Evolutionary conservation across 306 rosid species (phyloP).

Genomic region (Castanopsis chinensis): DNA sequence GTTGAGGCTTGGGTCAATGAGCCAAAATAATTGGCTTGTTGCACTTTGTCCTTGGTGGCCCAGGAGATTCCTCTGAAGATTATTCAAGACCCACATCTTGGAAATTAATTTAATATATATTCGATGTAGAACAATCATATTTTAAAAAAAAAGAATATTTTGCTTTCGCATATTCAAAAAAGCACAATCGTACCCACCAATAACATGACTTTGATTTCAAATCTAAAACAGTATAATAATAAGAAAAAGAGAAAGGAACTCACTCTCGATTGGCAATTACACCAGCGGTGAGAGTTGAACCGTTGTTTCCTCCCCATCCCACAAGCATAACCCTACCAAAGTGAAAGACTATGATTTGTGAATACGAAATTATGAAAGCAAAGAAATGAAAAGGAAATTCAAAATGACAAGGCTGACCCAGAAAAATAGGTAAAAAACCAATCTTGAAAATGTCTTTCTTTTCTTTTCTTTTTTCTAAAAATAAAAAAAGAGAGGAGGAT

Average conservation of each 20-base stretch:
- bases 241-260: constrained; percentile 17
- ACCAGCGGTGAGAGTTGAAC: constrained; percentile 85
- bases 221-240: not conserved
- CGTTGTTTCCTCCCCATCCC: constrained; percentile 99
- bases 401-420: not conserved
- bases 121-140: not conserved
- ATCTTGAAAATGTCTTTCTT: not conserved
- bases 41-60: constrained; percentile 97
- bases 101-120: not conserved
- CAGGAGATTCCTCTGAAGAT: constrained; percentile 87
- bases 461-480: not conserved
- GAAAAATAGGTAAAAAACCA: not conserved
- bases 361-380: not conserved
- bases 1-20: constrained; percentile 93
- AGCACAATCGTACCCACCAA: not conserved
- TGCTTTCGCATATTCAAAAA: not conserved
- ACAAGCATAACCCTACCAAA: constrained; percentile 83
- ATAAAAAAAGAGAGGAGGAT: not conserved
- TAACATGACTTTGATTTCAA: not conserved
- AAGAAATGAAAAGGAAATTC: not conserved
- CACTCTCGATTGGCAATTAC: constrained; percentile 92
- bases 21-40: constrained; percentile 92
- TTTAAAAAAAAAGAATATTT: not conserved
- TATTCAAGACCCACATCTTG: constrained; percentile 15
- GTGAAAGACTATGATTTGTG: not conserved